Percentiles rank a stretch among this genome's conserved stretches.
Evolutionary conservation across 176 grass and related monocot genomes (phyloP).

Genomic region (Oropetium thomaeum): DNA sequence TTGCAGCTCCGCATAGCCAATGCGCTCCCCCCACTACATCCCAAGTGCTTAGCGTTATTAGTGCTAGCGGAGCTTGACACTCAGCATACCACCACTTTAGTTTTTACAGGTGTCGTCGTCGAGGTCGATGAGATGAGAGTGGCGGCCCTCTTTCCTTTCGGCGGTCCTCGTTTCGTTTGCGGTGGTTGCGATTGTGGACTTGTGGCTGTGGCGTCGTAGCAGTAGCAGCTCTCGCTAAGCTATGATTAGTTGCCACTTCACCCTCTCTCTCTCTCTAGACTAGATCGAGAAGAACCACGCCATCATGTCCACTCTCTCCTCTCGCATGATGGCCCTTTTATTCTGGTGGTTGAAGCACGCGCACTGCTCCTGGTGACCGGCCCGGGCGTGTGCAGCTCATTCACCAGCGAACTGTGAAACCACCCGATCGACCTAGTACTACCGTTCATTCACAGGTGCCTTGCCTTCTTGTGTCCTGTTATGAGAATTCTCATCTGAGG

Average conservation of each 20-base stretch:
- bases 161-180: background rate
- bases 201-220: background rate
- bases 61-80: slow-evolving; percentile 1
- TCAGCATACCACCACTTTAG: background rate
- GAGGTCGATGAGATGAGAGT: too few species aligned
- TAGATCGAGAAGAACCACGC: background rate
- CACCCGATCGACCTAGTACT: background rate
- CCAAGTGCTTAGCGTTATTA: background rate
- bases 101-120: background rate
- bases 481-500: background rate
- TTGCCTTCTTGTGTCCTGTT: background rate
- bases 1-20: background rate
- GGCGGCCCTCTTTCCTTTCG: background rate
- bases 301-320: background rate
- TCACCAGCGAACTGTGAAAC: too few species aligned
- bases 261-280: too few species aligned
- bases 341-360: slow-evolving; percentile 16
- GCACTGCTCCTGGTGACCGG: background rate
- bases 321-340: background rate
- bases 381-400: background rate
- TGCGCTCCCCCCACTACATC: too few species aligned
- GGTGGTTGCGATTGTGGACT: background rate
- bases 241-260: background rate
- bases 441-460: background rate
- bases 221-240: background rate